phyloP scores from a whole-genome alignment of 768 basidiomycete genomes.

The Lentinus brumalis region DNA sequence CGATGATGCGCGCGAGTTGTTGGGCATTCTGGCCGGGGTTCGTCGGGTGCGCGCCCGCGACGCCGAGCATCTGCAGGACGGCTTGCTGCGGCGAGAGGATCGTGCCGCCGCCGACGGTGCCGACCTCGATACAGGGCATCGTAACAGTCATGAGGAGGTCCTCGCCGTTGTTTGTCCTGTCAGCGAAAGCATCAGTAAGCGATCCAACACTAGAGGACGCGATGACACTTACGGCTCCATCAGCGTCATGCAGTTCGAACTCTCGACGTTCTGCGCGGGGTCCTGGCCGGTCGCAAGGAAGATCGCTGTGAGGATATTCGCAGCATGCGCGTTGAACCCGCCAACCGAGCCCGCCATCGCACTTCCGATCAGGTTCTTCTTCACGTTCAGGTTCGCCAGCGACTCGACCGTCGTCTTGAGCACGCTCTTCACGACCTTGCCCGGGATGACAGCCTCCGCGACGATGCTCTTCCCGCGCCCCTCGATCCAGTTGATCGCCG shows the following conservation, averaged over 20 bases:
- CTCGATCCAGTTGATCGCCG: constrained; percentile 99
- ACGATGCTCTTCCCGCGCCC: constrained; percentile 98
- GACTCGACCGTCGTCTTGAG: constrained; percentile 94
- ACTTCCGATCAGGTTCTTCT: constrained; percentile 97
- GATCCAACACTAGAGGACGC: not conserved
- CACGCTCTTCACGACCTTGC: constrained; percentile 83
- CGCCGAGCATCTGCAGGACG: constrained; percentile 91
- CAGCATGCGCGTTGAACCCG: constrained; percentile 98
- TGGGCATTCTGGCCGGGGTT: constrained; percentile 90
- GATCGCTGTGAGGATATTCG: constrained; percentile 94
- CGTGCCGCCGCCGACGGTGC: constrained; percentile 96
- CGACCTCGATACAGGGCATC: constrained; percentile 99
- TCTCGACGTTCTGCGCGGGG: constrained; percentile 98
- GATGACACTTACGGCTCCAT: constrained; percentile 89
- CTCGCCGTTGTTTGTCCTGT: constrained; percentile 83
- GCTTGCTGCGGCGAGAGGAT: constrained; percentile 87
- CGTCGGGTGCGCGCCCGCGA: constrained; percentile 86
- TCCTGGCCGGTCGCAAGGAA: constrained; percentile 98
- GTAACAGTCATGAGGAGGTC: constrained; percentile 92
- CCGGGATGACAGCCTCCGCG: constrained; percentile 92
- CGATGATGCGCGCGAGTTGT: constrained; percentile 85
- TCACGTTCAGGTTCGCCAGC: constrained; percentile 86
- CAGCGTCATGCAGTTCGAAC: constrained; percentile 96
- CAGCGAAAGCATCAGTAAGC: constrained; percentile 4
- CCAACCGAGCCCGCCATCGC: constrained; percentile 99